Percentiles rank a stretch among this genome's conserved stretches.
Evolutionary conservation across 2,329 filamentous ascomycete species (phyloP).

Genomic region (Pyricularia grisea): DNA sequence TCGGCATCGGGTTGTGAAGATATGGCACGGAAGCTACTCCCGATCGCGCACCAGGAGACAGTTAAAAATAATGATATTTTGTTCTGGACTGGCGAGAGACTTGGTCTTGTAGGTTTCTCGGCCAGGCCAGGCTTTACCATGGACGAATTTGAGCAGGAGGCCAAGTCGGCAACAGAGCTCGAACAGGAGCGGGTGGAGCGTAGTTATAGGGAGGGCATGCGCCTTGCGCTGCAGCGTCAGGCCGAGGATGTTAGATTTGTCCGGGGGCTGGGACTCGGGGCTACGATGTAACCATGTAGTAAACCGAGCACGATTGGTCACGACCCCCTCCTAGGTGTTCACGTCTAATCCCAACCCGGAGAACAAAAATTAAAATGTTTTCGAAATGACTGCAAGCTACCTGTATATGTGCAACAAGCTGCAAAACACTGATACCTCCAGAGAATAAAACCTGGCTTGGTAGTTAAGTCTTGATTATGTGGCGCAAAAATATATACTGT

Average conservation of each 20-base stretch:
- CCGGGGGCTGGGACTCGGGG: conserved; percentile 48
- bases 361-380: too few species aligned
- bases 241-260: conserved; percentile 73
- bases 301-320: too few species aligned
- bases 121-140: conserved; percentile 35
- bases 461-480: too few species aligned
- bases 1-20: conserved; percentile 51
- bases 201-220: conserved; percentile 62
- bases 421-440: too few species aligned
- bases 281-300: conserved; percentile 7
- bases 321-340: too few species aligned
- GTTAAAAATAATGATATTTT: conserved; percentile 59
- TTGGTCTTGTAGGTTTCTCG: conserved; percentile 64
- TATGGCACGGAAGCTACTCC: conserved; percentile 71
- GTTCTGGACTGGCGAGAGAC: conserved; percentile 79
- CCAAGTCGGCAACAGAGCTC: conserved; percentile 33
- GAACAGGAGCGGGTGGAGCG: conserved; percentile 46
- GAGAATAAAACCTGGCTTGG: too few species aligned
- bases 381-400: too few species aligned
- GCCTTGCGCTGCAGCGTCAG: conserved; percentile 63
- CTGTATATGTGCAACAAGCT: too few species aligned
- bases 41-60: conserved; percentile 34
- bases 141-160: conserved; percentile 40
- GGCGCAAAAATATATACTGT: too few species aligned
- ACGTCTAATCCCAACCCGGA: too few species aligned